These are phyloP conservation scores for Lasiosphaeriaceae sp. DNA, from an alignment of 495 filamentous ascomycete species.

Conservation along the genomic window DNA sequence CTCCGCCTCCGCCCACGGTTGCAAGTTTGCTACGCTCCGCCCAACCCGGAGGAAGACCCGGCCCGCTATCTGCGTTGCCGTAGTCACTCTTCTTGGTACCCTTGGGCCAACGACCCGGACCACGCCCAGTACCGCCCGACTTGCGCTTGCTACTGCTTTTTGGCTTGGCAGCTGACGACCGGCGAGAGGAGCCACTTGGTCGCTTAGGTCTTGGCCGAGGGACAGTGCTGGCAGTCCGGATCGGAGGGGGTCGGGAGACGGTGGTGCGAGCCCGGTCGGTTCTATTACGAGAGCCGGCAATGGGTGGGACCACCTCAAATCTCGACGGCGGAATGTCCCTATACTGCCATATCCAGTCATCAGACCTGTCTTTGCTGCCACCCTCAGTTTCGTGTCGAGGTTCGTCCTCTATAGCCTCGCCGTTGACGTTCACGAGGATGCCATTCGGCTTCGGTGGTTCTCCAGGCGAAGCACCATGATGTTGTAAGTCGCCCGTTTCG, in stretches of 20 bases:
- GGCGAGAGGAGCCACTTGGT: conserved; percentile 16
- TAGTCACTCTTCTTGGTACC: conserved; percentile 56
- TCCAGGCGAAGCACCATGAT: background rate
- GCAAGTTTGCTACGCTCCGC: conserved; percentile 24
- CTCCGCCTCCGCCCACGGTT: conserved; percentile 14
- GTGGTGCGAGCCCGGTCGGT: conserved; percentile 25
- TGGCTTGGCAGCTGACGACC: conserved; percentile 27
- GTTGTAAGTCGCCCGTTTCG: conserved; percentile 17
- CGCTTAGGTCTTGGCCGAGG: conserved; percentile 26
- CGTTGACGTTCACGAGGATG: conserved; percentile 17
- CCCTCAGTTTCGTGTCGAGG: conserved; percentile 28
- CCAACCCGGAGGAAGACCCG: conserved; percentile 50
- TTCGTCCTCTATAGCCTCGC: conserved; percentile 24
- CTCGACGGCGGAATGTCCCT: conserved; percentile 66
- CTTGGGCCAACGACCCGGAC: conserved; percentile 51
- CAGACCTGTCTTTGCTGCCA: conserved; percentile 27
- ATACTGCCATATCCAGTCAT: conserved; percentile 39
- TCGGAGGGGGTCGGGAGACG: conserved; percentile 27
- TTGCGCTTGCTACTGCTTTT: conserved; percentile 38
- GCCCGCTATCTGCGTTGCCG: conserved; percentile 52
- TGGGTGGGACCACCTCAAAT: conserved; percentile 81
- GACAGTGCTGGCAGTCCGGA: conserved; percentile 22
- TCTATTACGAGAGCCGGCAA: conserved; percentile 39
- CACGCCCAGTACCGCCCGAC: conserved; percentile 50
- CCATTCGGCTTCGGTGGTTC: conserved; percentile 17